A percentile compares a stretch with the other conserved stretches of the same genome.
These are phyloP conservation scores for Geosmithia putterillii DNA, from an alignment of 2,329 filamentous ascomycete species.

Conservation along the genomic window DNA sequence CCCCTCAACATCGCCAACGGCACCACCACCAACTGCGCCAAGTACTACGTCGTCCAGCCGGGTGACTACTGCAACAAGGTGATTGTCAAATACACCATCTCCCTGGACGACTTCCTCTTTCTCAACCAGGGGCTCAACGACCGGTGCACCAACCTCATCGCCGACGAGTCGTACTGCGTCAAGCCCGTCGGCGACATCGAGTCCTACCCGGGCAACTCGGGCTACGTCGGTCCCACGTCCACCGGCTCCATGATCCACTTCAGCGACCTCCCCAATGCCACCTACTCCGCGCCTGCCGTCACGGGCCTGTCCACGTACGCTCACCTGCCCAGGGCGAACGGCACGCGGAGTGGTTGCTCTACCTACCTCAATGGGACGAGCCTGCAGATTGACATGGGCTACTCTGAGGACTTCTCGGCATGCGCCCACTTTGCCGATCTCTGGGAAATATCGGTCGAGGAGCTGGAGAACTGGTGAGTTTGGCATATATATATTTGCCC, in stretches of 20 bases:
- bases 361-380: not conserved
- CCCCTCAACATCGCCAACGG: slow-evolving; percentile 7
- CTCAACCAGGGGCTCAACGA: slow-evolving; percentile 17
- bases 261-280: not conserved
- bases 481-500: not conserved
- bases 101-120: slow-evolving; percentile 17
- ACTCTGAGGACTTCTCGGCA: not conserved
- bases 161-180: slow-evolving; percentile 18
- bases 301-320: slow-evolving; percentile 1
- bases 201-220: slow-evolving; percentile 2
- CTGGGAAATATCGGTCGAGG: not conserved
- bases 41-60: slow-evolving; percentile 13
- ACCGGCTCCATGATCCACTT: not conserved
- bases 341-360: slow-evolving; percentile 1
- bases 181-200: slow-evolving; percentile 14
- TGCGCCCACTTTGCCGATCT: not conserved
- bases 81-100: slow-evolving; percentile 14
- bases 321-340: slow-evolving; percentile 1
- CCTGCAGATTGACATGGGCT: not conserved
- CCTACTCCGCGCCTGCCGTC: slow-evolving; percentile 1
- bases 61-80: slow-evolving; percentile 22
- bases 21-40: slow-evolving; percentile 1
- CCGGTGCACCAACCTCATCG: slow-evolving; percentile 20
- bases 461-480: not conserved
- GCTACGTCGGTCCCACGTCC: not conserved